Percentiles rank a stretch among this genome's conserved stretches.
These are phyloP conservation scores for Brassica carinata DNA, from an alignment of 345 rosid genomes.

Conservation along the genomic window DNA sequence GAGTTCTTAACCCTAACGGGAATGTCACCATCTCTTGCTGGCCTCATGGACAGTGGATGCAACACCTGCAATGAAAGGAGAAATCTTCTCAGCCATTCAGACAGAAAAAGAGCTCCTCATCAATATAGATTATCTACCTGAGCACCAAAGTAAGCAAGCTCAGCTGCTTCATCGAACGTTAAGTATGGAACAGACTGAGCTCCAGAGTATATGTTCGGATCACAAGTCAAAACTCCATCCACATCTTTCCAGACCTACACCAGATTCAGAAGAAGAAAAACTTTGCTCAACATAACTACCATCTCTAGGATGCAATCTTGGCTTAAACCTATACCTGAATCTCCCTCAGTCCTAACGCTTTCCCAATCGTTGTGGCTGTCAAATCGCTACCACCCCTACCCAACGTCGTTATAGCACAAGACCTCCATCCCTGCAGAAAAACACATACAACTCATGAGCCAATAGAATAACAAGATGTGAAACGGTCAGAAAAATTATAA, in stretches of 20 bases:
- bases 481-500: background rate
- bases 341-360: slow-evolving; percentile 80
- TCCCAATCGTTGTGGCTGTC: slow-evolving; percentile 95
- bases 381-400: slow-evolving; percentile 97
- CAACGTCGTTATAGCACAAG: slow-evolving; percentile 85
- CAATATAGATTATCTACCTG: slow-evolving; percentile 50
- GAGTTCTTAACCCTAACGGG: slow-evolving; percentile 95
- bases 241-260: slow-evolving; percentile 95
- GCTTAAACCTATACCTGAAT: slow-evolving; percentile 66
- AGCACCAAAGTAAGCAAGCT: slow-evolving; percentile 97
- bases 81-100: slow-evolving; percentile 1
- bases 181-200: slow-evolving; percentile 84
- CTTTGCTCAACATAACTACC: background rate
- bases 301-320: slow-evolving; percentile 1
- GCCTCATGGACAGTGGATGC: slow-evolving; percentile 96
- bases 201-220: slow-evolving; percentile 68
- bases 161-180: slow-evolving; percentile 96
- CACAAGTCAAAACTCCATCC: slow-evolving; percentile 95
- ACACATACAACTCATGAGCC: background rate
- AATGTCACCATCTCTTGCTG: slow-evolving; percentile 91
- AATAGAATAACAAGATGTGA: background rate
- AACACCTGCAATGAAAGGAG: slow-evolving; percentile 54
- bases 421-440: slow-evolving; percentile 71
- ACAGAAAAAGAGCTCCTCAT: slow-evolving; percentile 1
- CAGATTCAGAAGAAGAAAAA: background rate